These are phyloP conservation scores for Globisporangium ultimum DNA, from an alignment of 352 stramenopile genomes.

Conservation along the genomic window DNA sequence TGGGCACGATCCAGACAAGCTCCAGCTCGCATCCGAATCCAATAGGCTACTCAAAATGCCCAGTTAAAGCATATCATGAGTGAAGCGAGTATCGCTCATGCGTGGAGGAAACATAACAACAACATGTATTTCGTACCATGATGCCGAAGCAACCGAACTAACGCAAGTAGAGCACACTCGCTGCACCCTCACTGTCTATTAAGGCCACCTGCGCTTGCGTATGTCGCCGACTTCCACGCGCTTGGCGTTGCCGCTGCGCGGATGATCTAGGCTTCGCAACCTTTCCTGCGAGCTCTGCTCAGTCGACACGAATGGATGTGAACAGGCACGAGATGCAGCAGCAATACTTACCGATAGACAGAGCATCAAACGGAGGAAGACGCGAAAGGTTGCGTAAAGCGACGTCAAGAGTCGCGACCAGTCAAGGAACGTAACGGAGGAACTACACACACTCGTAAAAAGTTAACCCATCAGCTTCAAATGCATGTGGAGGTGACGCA, in stretches of 20 bases:
- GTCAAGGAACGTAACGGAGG: constrained; percentile 12
- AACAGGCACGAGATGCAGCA: background rate
- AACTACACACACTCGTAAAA: background rate
- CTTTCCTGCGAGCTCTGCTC: background rate
- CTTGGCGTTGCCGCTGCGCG: too few relatives aligned
- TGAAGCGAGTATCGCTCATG: too few relatives aligned
- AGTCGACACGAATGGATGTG: background rate
- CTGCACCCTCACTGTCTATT: too few relatives aligned
- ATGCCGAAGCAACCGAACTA: background rate
- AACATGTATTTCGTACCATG: constrained; percentile 21
- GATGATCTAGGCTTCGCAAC: background rate
- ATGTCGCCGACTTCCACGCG: background rate
- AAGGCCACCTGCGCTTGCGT: background rate
- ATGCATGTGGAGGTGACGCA: background rate
- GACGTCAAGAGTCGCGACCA: constrained; percentile 28
- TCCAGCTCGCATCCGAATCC: constrained; percentile 84
- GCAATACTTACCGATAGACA: constrained; percentile 2
- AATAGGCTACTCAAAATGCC: constrained; percentile 45
- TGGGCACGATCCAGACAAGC: constrained; percentile 86
- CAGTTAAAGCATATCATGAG: too few relatives aligned
- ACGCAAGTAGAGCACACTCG: constrained; percentile 1
- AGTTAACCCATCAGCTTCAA: background rate
- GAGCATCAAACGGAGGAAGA: background rate
- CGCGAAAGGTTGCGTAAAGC: background rate
- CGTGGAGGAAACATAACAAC: background rate